Percentiles rank a stretch among this genome's conserved stretches.
These are phyloP conservation scores for Tympanopsis confertula DNA, from an alignment of 2,329 filamentous ascomycete genomes.

Conservation along the genomic window DNA sequence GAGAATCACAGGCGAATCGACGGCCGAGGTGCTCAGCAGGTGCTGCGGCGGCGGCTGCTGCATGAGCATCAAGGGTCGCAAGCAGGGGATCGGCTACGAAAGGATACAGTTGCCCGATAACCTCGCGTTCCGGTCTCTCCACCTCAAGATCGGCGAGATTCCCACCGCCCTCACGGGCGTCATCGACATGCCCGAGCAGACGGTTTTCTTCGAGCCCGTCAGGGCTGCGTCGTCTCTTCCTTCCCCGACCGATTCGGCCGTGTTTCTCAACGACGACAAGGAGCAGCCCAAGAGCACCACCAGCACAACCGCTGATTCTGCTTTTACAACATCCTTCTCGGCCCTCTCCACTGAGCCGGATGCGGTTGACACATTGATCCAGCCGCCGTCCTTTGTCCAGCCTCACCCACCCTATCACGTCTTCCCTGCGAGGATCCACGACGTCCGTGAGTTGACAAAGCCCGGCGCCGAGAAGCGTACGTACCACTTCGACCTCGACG, in stretches of 20 bases:
- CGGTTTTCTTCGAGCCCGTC: slow-evolving; percentile 56
- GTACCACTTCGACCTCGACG: slow-evolving; percentile 92
- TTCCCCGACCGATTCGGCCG: slow-evolving; percentile 36
- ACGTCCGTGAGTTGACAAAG: slow-evolving; percentile 75
- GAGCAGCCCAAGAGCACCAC: slow-evolving; percentile 23
- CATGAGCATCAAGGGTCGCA: slow-evolving; percentile 31
- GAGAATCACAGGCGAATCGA: slow-evolving; percentile 52
- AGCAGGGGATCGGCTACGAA: slow-evolving; percentile 37
- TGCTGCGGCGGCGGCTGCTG: slow-evolving; percentile 58
- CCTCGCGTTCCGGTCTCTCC: slow-evolving; percentile 68
- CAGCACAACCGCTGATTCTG: slow-evolving; percentile 17
- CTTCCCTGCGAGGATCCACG: slow-evolving; percentile 77
- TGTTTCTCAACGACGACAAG: slow-evolving; percentile 27
- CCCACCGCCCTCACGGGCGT: slow-evolving; percentile 63
- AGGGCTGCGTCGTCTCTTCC: slow-evolving; percentile 18
- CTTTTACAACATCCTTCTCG: too few species aligned
- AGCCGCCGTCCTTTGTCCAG: slow-evolving; percentile 82
- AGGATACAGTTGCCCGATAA: slow-evolving; percentile 59
- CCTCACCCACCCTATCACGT: slow-evolving; percentile 90
- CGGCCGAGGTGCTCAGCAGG: slow-evolving; percentile 46
- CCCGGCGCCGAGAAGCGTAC: slow-evolving; percentile 89
- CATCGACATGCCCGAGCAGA: slow-evolving; percentile 63
- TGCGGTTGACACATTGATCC: slow-evolving; percentile 43
- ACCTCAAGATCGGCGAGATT: slow-evolving; percentile 65
- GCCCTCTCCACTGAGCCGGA: too few species aligned